These are phyloP conservation scores for Pseudogymnoascus sp. DNA, from an alignment of 2,329 filamentous ascomycete species.

Conservation along the genomic window DNA sequence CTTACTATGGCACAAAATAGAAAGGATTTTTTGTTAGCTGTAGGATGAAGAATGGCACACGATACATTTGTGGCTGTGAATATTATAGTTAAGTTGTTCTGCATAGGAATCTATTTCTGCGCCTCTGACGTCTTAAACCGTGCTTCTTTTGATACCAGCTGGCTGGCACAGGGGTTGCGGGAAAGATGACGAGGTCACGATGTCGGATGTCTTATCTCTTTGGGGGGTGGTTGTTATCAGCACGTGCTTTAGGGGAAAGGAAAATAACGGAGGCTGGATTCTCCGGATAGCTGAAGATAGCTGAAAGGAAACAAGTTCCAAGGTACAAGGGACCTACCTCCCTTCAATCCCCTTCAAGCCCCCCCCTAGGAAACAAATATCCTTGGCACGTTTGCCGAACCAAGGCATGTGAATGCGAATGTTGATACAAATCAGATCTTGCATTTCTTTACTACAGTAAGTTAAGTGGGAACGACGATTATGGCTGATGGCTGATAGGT, in stretches of 20 bases:
- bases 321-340: not conserved
- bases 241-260: not conserved
- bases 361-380: not conserved
- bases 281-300: not conserved
- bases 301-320: not conserved
- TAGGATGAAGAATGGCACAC: not conserved
- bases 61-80: not conserved
- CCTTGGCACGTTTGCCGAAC: not conserved
- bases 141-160: not conserved
- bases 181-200: constrained; percentile 3
- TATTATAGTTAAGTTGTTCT: not conserved
- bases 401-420: constrained; percentile 3
- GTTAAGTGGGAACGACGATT: not conserved
- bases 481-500: not conserved
- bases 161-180: not conserved
- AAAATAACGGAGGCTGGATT: not conserved
- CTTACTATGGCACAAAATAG: not conserved
- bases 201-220: not conserved
- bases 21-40: not conserved
- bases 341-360: not conserved
- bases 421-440: not conserved
- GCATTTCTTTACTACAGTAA: not conserved
- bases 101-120: not conserved
- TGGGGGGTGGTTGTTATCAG: not conserved
- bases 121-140: not conserved